Base-by-base conservation (phyloP, 768 basidiomycete genomes). In the Trametes sanguinea region DNA sequence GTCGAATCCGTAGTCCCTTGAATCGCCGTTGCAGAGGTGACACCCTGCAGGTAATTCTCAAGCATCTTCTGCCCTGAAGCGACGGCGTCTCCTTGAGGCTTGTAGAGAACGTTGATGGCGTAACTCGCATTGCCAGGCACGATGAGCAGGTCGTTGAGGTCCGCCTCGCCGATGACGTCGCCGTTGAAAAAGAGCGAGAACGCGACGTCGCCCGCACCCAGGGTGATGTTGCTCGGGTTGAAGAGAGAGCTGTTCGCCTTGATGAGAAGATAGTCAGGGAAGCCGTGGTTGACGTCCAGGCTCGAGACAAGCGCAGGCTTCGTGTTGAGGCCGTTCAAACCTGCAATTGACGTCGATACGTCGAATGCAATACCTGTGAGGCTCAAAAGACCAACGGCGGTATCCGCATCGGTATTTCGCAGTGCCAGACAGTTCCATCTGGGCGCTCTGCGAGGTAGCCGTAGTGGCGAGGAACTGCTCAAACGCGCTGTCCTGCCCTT, bases 261-360 rank as follows among this genome's bases (percentile, higher is more conserved):
- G 74, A 91, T 89, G 52, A 89, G 77, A n/a, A 91, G 76, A 70
- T 79, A 85, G 67, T 86, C 81, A 0, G 83, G 60, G 75, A 82
- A 90, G 6, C 89, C 89, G 54, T 85, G 87, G 43, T 81, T 83
- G 32, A 90, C 87, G 63, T 90, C 87, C 52, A 90, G 74, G 64
- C 81, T 76, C 43, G 76, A 76, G 13, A 90, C 81, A 3, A 77
- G 77, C 2, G 83, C 81, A 9, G 87, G 87, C 60, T 78, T 80
- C 32, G 84, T 75, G 62, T 80, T 76, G 58, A 91, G 77, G 32
- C 87, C 88, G 71, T 88, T 85, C 56, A 91, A 68, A 43, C 89
- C 88, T 2, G 77, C 78, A 44, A 91, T 83, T 1, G 77, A 74
- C 3, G 85, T 83, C 50, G 81, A 74, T 9, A 89, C 85, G 0